Base-by-base conservation (phyloP, 768 basidiomycete species). In the Peribolospora baueri region DNA sequence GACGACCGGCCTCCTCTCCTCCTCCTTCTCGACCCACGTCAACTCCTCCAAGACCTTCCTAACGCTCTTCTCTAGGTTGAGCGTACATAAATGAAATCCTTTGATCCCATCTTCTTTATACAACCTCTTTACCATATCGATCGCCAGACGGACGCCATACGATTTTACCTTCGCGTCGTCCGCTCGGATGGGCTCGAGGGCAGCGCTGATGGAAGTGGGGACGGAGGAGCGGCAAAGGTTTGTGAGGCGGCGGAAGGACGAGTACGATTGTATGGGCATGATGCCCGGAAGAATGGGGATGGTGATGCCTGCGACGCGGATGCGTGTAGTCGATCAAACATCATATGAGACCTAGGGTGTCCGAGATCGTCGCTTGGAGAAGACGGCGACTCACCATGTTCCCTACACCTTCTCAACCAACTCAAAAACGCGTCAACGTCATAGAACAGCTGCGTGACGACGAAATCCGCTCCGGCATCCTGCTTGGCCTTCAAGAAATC, bases 251-350 rank as follows among this genome's bases (percentile, higher is more conserved):
- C 82, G 71, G 69, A 98, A 97, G 0, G 93, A 93, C 4, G 81
- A 77, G 65, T 88, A 91, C 36, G 84, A 95, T 65, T 97, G 93
- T 55, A 98, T 86, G 0, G 93, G 91, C 88, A 97, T 93, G 54
- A 97, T 78, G 8, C 90, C 87, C 7, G 93, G 87, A 57, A 98
- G 81, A 60, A 98, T 78, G 0, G 93, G 91, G 2, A 88, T 76
- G 0, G 68, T 74, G 63, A 98, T 87, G 41, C 90, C 93, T 90
- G 61, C 25, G 40, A 11, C 42, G 41, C 11, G 14, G 40, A 51
- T n/a, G 0, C 11, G 5, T 1, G 36, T 0, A 11, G 14, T 5
- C 41, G 10, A 37, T 48, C 10, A 10, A 25, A 25, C 25, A 25
- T 25, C 25, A 25, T 25, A 25, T 25, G 25, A 25, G 25, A 25